Base-by-base conservation (phyloP, 805 yeast genomes). In the Tetrapisispora nanseiensis region DNA sequence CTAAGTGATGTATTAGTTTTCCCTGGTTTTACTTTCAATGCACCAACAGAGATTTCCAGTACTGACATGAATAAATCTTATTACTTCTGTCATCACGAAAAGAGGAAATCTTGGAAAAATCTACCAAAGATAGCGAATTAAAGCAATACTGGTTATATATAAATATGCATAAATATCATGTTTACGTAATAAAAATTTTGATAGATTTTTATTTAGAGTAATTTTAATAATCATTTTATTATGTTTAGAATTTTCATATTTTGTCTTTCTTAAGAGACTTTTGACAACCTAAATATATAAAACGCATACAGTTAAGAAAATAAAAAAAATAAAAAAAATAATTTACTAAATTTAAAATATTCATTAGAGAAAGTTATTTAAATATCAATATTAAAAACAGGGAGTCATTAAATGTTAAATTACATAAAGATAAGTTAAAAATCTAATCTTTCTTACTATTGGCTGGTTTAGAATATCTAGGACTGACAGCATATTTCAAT, bases 1-100 rank as follows among this genome's bases (percentile, higher is more conserved):
- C 48, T 80, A 3, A 84, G 82, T 48, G 92, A 84, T 58, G 77
- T 84, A 8, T 57, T 84, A 58, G 70, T 84, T 1, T 64, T 83
- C 42, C 94, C 94, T 16, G 41, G 49, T 33, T 53, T 54, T 35
- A 55, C 65, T 18, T 60, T 62, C 49, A 56, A 53, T 33, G 60
- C 65, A 2, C 65, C 66, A 28, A 37, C 41, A 7, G 46, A 43
- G 8, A 47, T 49, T 15, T 43, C 33, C 7, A 52, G 49, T 26
- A 52, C 51, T 24, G 65, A 61, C 43, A 44, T 50, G 15, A 44
- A 49, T 27, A 59, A 51, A 34, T 41, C 55, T 3, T 43, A 52
- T 6, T 60, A 58, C 35, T 59, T 59, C 31, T 51, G 55, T 15
- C 48, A 51, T 12, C 66, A 62, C 43, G 50, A 52, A 22, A 51